phyloP scores from a whole-genome alignment of 2,329 filamentous ascomycete genomes.

The Colletotrichum simmondsii region DNA sequence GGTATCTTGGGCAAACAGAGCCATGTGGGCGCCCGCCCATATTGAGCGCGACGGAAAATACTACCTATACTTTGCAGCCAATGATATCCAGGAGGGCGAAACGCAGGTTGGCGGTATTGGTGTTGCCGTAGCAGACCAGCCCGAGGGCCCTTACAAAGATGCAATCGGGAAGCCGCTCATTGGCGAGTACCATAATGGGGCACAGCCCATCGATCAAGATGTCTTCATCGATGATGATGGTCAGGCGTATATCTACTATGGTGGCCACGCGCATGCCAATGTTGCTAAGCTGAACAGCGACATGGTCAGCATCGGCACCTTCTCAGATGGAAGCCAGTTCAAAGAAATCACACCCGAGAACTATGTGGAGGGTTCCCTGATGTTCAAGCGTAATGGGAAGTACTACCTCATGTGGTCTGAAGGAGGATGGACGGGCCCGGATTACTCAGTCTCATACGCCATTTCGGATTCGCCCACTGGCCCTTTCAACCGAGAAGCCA shows the following conservation, averaged over 20 bases:
- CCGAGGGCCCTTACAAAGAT: conserved; percentile 67
- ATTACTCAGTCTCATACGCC: too few relatives aligned
- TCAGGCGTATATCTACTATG: conserved; percentile 71
- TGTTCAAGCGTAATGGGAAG: too few relatives aligned
- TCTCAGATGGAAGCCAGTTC: too few relatives aligned
- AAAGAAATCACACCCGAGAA: too few relatives aligned
- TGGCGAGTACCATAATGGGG: conserved; percentile 51
- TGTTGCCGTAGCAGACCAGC: too few relatives aligned
- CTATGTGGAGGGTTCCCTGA: too few relatives aligned
- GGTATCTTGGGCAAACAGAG: conserved; percentile 73
- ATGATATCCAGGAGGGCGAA: conserved; percentile 57
- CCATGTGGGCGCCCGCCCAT: conserved; percentile 74
- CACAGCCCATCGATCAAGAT: conserved; percentile 69
- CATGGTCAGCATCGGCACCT: too few relatives aligned
- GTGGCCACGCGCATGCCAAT: conserved; percentile 53
- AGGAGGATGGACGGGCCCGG: too few relatives aligned
- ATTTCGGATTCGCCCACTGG: too few relatives aligned
- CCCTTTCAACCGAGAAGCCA: too few relatives aligned
- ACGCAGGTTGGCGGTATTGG: conserved; percentile 53
- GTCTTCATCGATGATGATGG: conserved; percentile 68
- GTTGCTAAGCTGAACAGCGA: conserved; percentile 48
- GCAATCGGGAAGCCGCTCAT: conserved; percentile 61
- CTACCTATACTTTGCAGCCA: conserved; percentile 71
- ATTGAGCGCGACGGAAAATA: conserved; percentile 69
- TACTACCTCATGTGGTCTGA: too few relatives aligned